Percentiles rank a stretch among this genome's conserved stretches.
Conservation (phyloP, 129 eudicot genomes). For the Lactuca sativa region DNA sequence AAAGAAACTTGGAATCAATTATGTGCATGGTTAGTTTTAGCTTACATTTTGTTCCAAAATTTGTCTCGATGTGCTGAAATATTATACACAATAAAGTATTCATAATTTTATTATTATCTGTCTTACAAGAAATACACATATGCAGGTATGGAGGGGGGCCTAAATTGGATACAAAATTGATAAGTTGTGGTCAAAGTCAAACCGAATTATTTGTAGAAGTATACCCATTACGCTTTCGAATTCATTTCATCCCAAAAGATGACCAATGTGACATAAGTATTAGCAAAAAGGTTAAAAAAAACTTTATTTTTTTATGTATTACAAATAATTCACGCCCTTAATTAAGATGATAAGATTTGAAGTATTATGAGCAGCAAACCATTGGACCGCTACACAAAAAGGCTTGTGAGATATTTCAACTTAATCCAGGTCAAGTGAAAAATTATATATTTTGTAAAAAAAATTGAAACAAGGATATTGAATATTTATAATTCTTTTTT, state of each 20-base stretch:
- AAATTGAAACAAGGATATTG: too few species aligned
- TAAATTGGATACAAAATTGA: slow-evolving; percentile 77
- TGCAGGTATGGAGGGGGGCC: slow-evolving; percentile 99
- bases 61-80: too few species aligned
- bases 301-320: background rate
- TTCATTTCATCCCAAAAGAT: slow-evolving; percentile 75
- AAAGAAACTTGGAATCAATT: slow-evolving; percentile 84
- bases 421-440: too few species aligned
- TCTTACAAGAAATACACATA: slow-evolving; percentile 17
- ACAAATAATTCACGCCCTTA: background rate
- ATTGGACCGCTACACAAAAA: slow-evolving; percentile 64
- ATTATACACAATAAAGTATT: too few species aligned
- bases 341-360: slow-evolving; percentile 10
- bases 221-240: slow-evolving; percentile 79
- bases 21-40: slow-evolving; percentile 66
- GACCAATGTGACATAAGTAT: slow-evolving; percentile 70
- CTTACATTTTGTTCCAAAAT: background rate
- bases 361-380: slow-evolving; percentile 60
- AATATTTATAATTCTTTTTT: too few species aligned
- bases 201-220: slow-evolving; percentile 91
- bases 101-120: slow-evolving; percentile 8
- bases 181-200: slow-evolving; percentile 77
- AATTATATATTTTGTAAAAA: too few species aligned
- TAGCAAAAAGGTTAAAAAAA: slow-evolving; percentile 69
- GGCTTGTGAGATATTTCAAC: too few species aligned